Evolutionary conservation across 129 eudicot genomes (phyloP), one percentile per base, ranked within the genome.

Genomic region (Centaurea solstitialis): DNA sequence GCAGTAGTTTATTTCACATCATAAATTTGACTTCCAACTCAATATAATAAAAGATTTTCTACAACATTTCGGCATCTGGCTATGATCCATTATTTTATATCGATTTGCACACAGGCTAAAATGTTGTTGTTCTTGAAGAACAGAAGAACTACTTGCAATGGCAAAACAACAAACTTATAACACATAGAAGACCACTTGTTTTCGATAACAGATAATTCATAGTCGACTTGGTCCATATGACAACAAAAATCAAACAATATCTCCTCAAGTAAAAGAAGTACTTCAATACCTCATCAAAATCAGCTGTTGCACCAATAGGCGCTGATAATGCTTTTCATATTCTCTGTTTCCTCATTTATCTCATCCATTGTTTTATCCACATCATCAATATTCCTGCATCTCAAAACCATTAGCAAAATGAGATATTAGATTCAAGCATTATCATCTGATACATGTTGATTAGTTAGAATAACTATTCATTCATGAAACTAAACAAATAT

Each of bases 331-430:
- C 92, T 73, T 86, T 86, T 86, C 89, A 86, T 88, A 76, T 80
- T 86, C 79, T 88, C 92, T 0, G 92, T 88, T 87, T 88, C 89
- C 81, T 88, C 91, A 22, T 88, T 88, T 67, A 88, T 88, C 84
- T 85, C 91, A 70, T 88, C 91, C 92, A 88, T 88, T 59, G 92
- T 88, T 77, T 83, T 86, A 86, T 88, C 92, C 2, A 88, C 92
- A 70, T 88, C 92, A 80, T 86, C 89, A 26, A 88, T 86, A 40
- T 74, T 88, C 79, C 92, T 88, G 88, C 9, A 82, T 70, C 12
- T 38, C 43, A 59, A 9, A 75, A 72, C 20, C 81, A 30, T 80
- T 9, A 47, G 45, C 24, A 47, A 33, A 45, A 45, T 1, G 30
- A 22, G 35, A 23, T n/a, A 21, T n/a, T 45, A 43, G n/a, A n/a